Percentiles rank a stretch among this genome's conserved stretches.
Conservation (phyloP, 2,329 filamentous ascomycete genomes). For the Microsporum ferrugineum region DNA sequence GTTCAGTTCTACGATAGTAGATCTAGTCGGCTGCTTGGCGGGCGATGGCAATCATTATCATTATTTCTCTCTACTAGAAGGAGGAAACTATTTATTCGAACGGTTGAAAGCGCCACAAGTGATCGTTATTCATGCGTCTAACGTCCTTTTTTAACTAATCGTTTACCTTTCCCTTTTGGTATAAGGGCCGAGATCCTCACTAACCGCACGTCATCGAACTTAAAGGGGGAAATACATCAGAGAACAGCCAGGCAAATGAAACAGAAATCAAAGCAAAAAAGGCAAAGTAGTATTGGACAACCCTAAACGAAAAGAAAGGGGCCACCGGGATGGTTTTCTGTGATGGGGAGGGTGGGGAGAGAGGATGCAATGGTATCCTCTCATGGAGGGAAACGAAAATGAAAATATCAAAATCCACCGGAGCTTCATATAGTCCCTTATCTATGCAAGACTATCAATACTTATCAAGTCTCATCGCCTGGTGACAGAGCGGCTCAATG, state of each 20-base stretch:
- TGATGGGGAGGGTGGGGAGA: not conserved
- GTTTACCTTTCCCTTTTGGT: not conserved
- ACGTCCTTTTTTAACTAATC: not conserved
- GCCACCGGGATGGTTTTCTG: not conserved
- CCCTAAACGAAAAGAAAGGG: not conserved
- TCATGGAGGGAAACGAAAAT: not conserved
- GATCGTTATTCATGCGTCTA: too few relatives aligned
- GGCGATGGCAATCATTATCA: too few relatives aligned
- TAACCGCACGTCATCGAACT: not conserved
- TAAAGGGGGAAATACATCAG: not conserved
- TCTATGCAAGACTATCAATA: not conserved
- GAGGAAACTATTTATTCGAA: not conserved
- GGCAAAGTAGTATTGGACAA: not conserved
- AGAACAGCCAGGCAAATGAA: not conserved
- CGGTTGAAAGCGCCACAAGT: not conserved
- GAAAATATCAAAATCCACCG: too few relatives aligned
- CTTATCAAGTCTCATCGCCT: not conserved
- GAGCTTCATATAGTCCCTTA: not conserved
- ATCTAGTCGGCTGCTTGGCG: not conserved
- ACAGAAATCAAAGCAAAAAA: not conserved
- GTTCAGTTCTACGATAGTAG: not conserved
- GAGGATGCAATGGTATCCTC: not conserved
- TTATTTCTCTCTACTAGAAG: not conserved
- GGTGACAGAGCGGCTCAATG: constrained; percentile 12
- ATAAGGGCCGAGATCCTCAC: not conserved